Evolutionary conservation across 2,329 filamentous ascomycete species (phyloP).

Genomic region (Lachnellula occidentalis): DNA sequence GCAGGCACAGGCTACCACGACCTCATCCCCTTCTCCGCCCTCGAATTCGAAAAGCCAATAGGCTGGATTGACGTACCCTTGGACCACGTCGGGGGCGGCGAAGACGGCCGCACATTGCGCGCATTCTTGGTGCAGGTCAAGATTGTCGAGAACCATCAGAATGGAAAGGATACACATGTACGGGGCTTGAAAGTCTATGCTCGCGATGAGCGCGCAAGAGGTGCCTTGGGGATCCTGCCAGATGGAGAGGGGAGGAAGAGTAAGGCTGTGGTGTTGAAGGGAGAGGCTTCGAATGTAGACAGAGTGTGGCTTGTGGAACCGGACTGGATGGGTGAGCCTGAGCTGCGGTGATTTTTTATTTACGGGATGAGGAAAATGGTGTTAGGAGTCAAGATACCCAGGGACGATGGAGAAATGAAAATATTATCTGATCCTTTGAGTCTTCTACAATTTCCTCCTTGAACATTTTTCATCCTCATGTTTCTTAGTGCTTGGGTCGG

Average conservation of each 20-base stretch:
- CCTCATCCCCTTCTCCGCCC: constrained; percentile 77
- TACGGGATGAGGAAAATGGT: constrained; percentile 4
- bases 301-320: constrained; percentile 25
- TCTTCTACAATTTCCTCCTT: too few relatives aligned
- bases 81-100: constrained; percentile 49
- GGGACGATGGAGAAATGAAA: background rate
- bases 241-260: constrained; percentile 7
- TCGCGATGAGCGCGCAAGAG: constrained; percentile 25
- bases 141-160: constrained; percentile 95
- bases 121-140: constrained; percentile 88
- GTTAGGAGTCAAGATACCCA: constrained; percentile 22
- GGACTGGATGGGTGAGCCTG: constrained; percentile 32
- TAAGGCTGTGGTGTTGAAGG: constrained; percentile 1
- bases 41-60: constrained; percentile 70
- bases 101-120: constrained; percentile 69
- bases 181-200: constrained; percentile 84
- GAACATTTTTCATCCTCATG: too few relatives aligned
- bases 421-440: too few relatives aligned
- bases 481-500: too few relatives aligned
- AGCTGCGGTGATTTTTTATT: constrained; percentile 23
- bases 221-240: constrained; percentile 11
- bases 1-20: constrained; percentile 91
- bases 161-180: constrained; percentile 98
- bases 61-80: constrained; percentile 89
- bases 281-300: constrained; percentile 9